phyloP scores from a whole-genome alignment of 1,284 basidiomycete species.

The Peniophora sp. region DNA sequence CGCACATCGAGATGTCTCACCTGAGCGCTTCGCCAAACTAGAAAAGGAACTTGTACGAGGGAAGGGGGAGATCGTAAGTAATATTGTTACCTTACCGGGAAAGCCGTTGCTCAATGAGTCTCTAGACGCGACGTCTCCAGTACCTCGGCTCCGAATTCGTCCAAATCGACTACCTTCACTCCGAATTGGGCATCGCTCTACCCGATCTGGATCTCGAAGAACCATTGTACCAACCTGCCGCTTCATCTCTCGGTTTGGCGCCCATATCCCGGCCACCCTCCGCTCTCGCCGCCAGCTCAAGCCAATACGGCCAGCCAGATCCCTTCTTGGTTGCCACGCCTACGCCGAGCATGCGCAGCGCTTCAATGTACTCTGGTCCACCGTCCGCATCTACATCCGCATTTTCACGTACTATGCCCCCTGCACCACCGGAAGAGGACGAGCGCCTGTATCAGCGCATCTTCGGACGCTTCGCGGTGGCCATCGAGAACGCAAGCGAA shows the following conservation, averaged over 20 bases:
- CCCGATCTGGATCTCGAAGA: constrained; percentile 36
- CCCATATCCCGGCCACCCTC: constrained; percentile 30
- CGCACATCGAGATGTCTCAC: constrained; percentile 59
- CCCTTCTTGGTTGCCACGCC: constrained; percentile 40
- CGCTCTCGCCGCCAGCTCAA: constrained; percentile 23
- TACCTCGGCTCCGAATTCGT: constrained; percentile 56
- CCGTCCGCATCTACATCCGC: constrained; percentile 9
- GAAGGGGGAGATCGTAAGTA: constrained; percentile 70
- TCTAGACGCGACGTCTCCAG: constrained; percentile 57
- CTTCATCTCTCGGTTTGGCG: constrained; percentile 28
- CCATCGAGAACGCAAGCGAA: constrained; percentile 53
- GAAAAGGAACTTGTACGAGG: constrained; percentile 77
- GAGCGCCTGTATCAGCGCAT: constrained; percentile 48
- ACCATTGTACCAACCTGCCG: constrained; percentile 32
- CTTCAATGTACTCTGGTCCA: constrained; percentile 6
- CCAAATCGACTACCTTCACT: constrained; percentile 74
- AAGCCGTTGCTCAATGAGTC: constrained; percentile 7
- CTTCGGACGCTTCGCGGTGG: constrained; percentile 52
- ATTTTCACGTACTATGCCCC: background rate
- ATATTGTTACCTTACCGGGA: background rate
- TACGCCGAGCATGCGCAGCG: constrained; percentile 18
- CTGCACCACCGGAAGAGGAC: constrained; percentile 12
- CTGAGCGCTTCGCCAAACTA: constrained; percentile 67
- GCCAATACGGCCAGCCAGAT: constrained; percentile 21
- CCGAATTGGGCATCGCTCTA: constrained; percentile 64